phyloP scores from a whole-genome alignment of 345 rosid species.

The Noccaea caerulescens region DNA sequence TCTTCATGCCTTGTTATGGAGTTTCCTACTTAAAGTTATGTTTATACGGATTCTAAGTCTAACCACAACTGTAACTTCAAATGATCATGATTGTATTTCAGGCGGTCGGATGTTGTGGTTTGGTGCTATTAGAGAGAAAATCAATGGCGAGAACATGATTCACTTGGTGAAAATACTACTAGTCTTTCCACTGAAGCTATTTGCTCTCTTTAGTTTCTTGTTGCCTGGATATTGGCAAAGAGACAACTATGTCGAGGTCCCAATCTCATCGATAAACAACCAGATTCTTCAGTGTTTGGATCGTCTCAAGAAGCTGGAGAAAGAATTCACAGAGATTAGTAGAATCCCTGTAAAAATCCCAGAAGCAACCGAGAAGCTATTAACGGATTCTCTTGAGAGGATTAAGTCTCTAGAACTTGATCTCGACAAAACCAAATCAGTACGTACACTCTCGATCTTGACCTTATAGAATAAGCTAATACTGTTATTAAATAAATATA shows the following conservation, averaged over 20 bases:
- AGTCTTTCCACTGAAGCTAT: conserved; percentile 53
- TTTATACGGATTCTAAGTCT: background rate
- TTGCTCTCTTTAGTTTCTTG: conserved; percentile 48
- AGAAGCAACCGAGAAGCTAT: conserved; percentile 71
- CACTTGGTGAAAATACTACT: conserved; percentile 44
- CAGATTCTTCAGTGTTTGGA: conserved; percentile 61
- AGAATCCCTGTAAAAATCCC: conserved; percentile 71
- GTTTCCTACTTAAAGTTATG: conserved; percentile 20
- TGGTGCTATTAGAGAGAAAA: conserved; percentile 51
- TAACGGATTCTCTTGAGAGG: conserved; percentile 76
- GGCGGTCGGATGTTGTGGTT: conserved; percentile 55
- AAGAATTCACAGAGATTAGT: conserved; percentile 60
- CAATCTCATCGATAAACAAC: conserved; percentile 46
- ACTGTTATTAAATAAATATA: background rate
- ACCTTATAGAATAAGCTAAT: background rate
- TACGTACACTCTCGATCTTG: conserved; percentile 43
- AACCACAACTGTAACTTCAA: background rate
- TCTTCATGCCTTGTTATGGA: conserved; percentile 42
- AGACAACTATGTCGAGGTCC: conserved; percentile 52
- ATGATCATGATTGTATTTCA: conserved; percentile 41
- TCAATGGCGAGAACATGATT: conserved; percentile 49
- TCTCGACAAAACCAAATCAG: conserved; percentile 89
- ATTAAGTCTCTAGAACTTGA: conserved; percentile 85
- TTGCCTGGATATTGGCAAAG: conserved; percentile 56
- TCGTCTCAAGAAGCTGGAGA: conserved; percentile 82